These are phyloP conservation scores for Lablab purpureus DNA, from an alignment of 306 rosid genomes.

Conservation along the genomic window DNA sequence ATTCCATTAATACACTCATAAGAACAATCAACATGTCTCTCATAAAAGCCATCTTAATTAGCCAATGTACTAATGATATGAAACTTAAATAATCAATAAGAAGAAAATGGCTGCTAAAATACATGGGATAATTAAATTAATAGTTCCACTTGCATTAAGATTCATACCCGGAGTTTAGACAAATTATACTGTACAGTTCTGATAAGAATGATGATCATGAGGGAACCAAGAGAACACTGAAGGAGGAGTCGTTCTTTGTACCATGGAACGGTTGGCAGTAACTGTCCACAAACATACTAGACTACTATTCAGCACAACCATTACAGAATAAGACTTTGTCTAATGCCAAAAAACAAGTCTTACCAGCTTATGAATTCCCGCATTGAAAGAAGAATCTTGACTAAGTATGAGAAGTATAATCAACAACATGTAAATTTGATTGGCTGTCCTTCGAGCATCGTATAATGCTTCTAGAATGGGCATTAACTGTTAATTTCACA, in stretches of 20 bases:
- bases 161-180: conserved; percentile 79
- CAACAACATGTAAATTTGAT: conserved; percentile 85
- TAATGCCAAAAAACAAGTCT: conserved; percentile 29
- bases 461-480: conserved; percentile 84
- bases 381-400: conserved; percentile 85
- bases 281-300: conserved; percentile 52
- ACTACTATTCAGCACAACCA: conserved; percentile 37
- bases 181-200: conserved; percentile 82
- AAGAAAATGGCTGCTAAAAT: conserved; percentile 21
- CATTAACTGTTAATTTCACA: conserved; percentile 68
- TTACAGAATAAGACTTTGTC: conserved; percentile 15
- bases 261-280: conserved; percentile 76
- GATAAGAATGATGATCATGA: conserved; percentile 79
- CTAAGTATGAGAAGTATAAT: conserved; percentile 84
- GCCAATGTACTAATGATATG: neutral
- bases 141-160: conserved; percentile 4
- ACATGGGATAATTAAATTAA: neutral
- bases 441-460: conserved; percentile 67
- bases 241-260: conserved; percentile 84
- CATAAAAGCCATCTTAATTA: neutral
- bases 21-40: conserved; percentile 1
- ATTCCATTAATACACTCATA: neutral
- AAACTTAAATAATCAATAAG: conserved; percentile 23
- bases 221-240: conserved; percentile 85
- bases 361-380: conserved; percentile 86